Base-by-base conservation (phyloP, 78 protist species). In the Cavenderia fasciculata region DNA sequence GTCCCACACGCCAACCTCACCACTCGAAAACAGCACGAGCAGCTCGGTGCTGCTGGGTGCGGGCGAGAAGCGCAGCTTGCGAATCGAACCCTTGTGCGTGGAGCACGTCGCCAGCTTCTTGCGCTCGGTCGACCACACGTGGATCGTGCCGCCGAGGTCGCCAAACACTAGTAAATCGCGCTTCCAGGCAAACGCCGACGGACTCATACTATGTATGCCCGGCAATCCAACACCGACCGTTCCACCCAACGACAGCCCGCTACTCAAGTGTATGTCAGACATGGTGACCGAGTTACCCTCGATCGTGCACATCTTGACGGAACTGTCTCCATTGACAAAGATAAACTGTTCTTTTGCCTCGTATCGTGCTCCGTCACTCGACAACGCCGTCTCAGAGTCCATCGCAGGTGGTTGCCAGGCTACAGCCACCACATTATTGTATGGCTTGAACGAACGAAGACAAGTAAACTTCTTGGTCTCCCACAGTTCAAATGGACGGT, bases 401-500 rank as follows among this genome's bases (percentile, higher is more conserved):
- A 41, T 73, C 5, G 4, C 33, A 8, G 86, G 82, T 44, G 92
- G 84, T 4, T 66, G 34, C 92, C 92, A 86, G 40, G 69, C 92
- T 12, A 86, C 29, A 19, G 79, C 92, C 2, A 54, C 56, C 0
- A 86, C 59, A 33, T 54, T 23, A 2, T 43, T 34, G 46, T 54
- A 75, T 38, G 66, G 85, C 33, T 86, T 74, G 19, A 86, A 75
- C 40, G 85, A 75, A 19, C 92, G 49, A 14, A 86, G 31, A 21
- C 74, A 71, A 2, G 85, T 86, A 56, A 74, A 74, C 43, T 51
- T 36, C 47, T 86, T 75, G 1, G 76, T 86, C 19, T 86, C 92
- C 92, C 92, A 86, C 29, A 86, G 5, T 31, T 86, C 87, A 54
- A 86, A 86, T 40, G 92, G 92, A 25, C 92, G 54, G 27, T 86